Percentiles rank a stretch among this genome's conserved stretches.
These are phyloP conservation scores for Zygosaccharomyces sapae DNA, from an alignment of 1,139 yeast genomes.

Conservation along the genomic window DNA sequence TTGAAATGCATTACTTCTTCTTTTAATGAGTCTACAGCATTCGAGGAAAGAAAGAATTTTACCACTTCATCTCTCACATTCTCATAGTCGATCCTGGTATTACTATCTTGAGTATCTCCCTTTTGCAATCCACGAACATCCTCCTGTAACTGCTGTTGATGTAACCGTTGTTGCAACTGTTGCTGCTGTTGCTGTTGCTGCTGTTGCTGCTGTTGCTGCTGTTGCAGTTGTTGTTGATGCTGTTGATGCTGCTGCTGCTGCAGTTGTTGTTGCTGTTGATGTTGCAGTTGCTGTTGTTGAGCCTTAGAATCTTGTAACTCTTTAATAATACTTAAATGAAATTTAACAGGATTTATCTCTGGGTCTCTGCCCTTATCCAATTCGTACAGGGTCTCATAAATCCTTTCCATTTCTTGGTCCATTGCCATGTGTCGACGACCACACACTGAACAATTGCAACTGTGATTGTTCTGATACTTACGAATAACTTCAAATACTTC, in stretches of 20 bases:
- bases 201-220: background rate
- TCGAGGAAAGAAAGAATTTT: slow-evolving; percentile 27
- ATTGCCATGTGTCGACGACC: slow-evolving; percentile 70
- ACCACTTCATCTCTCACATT: slow-evolving; percentile 25
- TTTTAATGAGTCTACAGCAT: slow-evolving; percentile 28
- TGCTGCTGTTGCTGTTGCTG: background rate
- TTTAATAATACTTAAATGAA: slow-evolving; percentile 35
- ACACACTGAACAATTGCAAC: slow-evolving; percentile 75
- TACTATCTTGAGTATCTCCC: background rate
- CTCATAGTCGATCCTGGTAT: slow-evolving; percentile 12
- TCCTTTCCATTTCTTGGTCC: slow-evolving; percentile 73
- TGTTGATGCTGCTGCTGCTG: background rate
- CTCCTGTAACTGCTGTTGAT: background rate
- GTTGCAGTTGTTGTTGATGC: slow-evolving; percentile 2
- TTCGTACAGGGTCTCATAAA: slow-evolving; percentile 51
- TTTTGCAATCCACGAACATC: background rate
- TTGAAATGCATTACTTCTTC: slow-evolving; percentile 35
- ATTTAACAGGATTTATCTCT: slow-evolving; percentile 34
- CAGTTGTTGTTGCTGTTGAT: background rate
- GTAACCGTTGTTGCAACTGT: background rate
- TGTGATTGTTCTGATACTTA: slow-evolving; percentile 48
- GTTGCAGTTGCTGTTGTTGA: slow-evolving; percentile 8
- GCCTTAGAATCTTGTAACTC: slow-evolving; percentile 32
- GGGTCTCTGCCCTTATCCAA: slow-evolving; percentile 33
- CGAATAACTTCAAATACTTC: slow-evolving; percentile 64